Conservation (phyloP, 495 filamentous ascomycete species). For the Cudoniella acicularis region DNA sequence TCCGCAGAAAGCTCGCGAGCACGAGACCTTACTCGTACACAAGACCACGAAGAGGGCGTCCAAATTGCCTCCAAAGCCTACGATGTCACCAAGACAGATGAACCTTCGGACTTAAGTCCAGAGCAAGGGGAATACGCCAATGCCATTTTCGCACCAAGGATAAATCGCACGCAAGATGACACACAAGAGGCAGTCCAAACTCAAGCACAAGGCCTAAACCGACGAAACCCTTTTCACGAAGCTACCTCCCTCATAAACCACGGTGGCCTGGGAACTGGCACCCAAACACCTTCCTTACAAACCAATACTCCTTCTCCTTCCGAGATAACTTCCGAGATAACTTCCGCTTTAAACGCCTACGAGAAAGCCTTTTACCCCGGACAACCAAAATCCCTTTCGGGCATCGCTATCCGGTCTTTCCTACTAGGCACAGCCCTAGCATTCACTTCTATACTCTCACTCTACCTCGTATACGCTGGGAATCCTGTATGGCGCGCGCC, state of each 20-base stretch:
- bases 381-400: constrained; percentile 66
- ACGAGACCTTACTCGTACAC: too few relatives aligned
- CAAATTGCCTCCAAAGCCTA: too few relatives aligned
- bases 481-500: constrained; percentile 73
- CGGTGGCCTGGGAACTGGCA: background rate
- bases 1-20: too few relatives aligned
- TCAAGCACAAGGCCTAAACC: background rate
- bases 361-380: constrained; percentile 37
- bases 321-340: constrained; percentile 6
- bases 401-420: constrained; percentile 70
- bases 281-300: background rate
- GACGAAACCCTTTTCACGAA: constrained; percentile 7
- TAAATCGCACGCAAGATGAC: background rate
- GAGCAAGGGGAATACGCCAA: background rate
- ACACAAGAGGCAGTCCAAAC: background rate
- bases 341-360: constrained; percentile 28
- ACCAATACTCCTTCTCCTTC: background rate
- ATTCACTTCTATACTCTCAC: constrained; percentile 38
- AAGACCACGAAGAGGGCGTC: too few relatives aligned
- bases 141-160: background rate
- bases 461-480: constrained; percentile 34
- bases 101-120: background rate
- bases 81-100: background rate
- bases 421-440: constrained; percentile 46
- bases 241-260: constrained; percentile 7